phyloP scores from a whole-genome alignment of 2,329 filamentous ascomycete genomes.

The Bimuria novae-zelandiae region DNA sequence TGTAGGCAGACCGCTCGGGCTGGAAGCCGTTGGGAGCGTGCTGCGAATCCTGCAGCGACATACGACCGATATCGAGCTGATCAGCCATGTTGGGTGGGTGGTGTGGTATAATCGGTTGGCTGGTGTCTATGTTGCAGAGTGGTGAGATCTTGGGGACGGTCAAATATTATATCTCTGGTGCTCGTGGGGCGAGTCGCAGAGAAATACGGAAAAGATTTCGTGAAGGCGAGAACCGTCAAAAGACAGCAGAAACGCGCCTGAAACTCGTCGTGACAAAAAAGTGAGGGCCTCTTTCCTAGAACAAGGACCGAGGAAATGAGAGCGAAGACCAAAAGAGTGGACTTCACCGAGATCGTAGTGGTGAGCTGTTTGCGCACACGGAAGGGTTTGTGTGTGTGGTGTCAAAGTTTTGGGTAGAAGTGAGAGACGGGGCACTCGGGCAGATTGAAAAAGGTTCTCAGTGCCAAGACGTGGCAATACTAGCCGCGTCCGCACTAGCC shows the following conservation, averaged over 20 bases:
- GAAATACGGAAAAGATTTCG: conserved; percentile 31
- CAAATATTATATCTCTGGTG: conserved; percentile 25
- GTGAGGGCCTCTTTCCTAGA: conserved; percentile 43
- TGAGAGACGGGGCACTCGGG: conserved; percentile 15
- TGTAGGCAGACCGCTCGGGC: conserved; percentile 72
- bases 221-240: conserved; percentile 37
- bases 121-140: conserved; percentile 3
- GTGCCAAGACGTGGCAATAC: conserved; percentile 11
- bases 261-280: conserved; percentile 47
- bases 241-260: conserved; percentile 48
- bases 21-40: conserved; percentile 59
- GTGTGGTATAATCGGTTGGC: conserved; percentile 16
- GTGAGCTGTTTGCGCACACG: conserved; percentile 38
- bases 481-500: conserved; percentile 19
- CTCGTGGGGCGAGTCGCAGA: conserved; percentile 40
- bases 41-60: conserved; percentile 70
- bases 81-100: conserved; percentile 43
- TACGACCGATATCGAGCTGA: conserved; percentile 79
- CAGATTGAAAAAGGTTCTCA: conserved; percentile 22
- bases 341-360: conserved; percentile 43
- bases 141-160: conserved; percentile 10
- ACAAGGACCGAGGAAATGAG: conserved; percentile 47
- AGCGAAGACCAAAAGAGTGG: conserved; percentile 49
- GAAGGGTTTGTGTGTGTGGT: conserved; percentile 33
- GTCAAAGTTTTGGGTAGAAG: conserved; percentile 29